Evolutionary conservation across 2,329 filamentous ascomycete species (phyloP).

Genomic region (Sphaerulina vaccinii): DNA sequence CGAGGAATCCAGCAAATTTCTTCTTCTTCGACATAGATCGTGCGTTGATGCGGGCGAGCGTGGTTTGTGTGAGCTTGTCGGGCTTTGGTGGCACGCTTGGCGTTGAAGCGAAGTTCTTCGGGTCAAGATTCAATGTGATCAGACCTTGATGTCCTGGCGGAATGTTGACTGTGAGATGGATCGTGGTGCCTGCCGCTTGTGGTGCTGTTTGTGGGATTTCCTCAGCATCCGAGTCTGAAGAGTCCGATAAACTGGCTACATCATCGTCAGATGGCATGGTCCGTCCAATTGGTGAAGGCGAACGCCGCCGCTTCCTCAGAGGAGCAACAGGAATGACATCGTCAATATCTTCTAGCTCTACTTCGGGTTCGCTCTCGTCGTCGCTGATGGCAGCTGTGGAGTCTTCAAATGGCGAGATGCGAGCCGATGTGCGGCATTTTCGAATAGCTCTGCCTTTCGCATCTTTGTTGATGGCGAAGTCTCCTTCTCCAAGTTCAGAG

Average conservation of each 20-base stretch:
- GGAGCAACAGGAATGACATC: constrained; percentile 31
- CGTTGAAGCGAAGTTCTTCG: constrained; percentile 17
- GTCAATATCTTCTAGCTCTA: constrained; percentile 36
- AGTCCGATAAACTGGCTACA: constrained; percentile 21
- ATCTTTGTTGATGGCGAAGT: constrained; percentile 39
- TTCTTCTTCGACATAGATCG: constrained; percentile 22
- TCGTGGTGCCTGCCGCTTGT: constrained; percentile 21
- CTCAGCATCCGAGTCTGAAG: constrained; percentile 16
- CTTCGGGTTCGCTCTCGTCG: constrained; percentile 36
- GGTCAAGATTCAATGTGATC: constrained; percentile 44
- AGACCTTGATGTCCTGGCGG: constrained; percentile 48
- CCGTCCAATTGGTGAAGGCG: constrained; percentile 27
- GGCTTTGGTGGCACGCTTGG: constrained; percentile 8
- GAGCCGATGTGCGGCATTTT: constrained; percentile 37
- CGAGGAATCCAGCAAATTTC: constrained; percentile 30
- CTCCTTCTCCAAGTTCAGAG: constrained; percentile 30
- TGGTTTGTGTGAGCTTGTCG: constrained; percentile 20
- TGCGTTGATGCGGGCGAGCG: constrained; percentile 22
- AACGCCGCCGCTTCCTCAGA: constrained; percentile 35
- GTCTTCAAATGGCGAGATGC: constrained; percentile 42
- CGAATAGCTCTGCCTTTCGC: constrained; percentile 47
- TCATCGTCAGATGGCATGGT: constrained; percentile 22
- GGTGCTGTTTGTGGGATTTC: neutral
- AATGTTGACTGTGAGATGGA: constrained; percentile 48
- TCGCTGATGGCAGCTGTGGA: constrained; percentile 40